Percentiles rank a stretch among this genome's conserved stretches.
Evolutionary conservation across 768 basidiomycete species (phyloP).

Genomic region (Suillus hirtellus): DNA sequence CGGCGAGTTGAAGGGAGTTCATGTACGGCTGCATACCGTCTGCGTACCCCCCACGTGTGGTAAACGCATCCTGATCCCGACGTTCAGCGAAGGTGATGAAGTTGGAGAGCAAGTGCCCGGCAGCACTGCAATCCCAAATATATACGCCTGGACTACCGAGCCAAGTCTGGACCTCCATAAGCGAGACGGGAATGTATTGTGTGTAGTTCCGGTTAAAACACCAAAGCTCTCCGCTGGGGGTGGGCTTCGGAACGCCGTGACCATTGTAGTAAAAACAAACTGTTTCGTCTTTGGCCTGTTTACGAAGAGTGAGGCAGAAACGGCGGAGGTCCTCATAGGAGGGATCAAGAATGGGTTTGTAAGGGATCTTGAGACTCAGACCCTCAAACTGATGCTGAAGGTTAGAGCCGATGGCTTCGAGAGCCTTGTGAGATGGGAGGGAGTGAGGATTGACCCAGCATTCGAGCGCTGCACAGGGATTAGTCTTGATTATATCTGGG

Average conservation of each 20-base stretch:
- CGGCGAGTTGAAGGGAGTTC: conserved; percentile 92
- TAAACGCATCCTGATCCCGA: conserved; percentile 66
- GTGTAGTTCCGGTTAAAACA: conserved; percentile 97
- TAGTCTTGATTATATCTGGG: conserved; percentile 96
- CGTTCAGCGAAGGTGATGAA: conserved; percentile 80
- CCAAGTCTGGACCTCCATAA: conserved; percentile 93
- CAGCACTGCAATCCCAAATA: conserved; percentile 99
- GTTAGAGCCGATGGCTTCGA: conserved; percentile 91
- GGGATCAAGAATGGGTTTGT: conserved; percentile 94
- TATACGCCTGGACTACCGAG: conserved; percentile 94
- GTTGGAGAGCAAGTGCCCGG: conserved; percentile 89
- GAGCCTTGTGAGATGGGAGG: conserved; percentile 88
- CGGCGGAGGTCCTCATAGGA: conserved; percentile 91
- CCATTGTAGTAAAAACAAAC: conserved; percentile 98
- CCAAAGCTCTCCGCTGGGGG: conserved; percentile 95
- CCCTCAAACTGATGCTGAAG: conserved; percentile 95
- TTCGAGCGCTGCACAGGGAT: conserved; percentile 91
- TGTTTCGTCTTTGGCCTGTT: conserved; percentile 90
- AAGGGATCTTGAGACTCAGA: conserved; percentile 89
- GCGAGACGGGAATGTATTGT: conserved; percentile 95
- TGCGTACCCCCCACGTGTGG: conserved; percentile 57
- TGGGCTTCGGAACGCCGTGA: conserved; percentile 97
- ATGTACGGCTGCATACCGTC: conserved; percentile 69
- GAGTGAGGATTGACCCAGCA: conserved; percentile 98
- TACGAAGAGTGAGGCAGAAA: conserved; percentile 80